Percentiles rank a stretch among this genome's conserved stretches.
phyloP scores from a whole-genome alignment of 805 yeast genomes.

The Saccharomycopsis amapae region DNA sequence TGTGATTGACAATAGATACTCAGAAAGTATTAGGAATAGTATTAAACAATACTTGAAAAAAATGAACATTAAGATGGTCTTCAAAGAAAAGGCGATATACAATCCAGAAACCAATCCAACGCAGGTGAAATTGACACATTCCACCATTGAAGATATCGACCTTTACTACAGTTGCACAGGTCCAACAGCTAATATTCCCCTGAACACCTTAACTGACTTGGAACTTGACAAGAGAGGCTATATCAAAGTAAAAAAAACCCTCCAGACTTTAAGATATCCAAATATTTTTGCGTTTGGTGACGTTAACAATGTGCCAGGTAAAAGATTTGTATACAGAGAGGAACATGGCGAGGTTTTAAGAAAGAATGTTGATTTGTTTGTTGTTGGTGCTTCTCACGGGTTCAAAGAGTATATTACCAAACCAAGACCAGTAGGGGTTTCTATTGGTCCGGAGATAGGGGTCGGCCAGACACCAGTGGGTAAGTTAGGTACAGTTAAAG shows the following conservation, averaged over 20 bases:
- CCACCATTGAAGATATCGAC: slow-evolving; percentile 17
- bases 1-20: slow-evolving; percentile 10
- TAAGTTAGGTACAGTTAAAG: slow-evolving; percentile 18
- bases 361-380: slow-evolving; percentile 18
- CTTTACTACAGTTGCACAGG: slow-evolving; percentile 10
- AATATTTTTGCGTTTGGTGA: slow-evolving; percentile 27
- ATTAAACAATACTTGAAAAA: slow-evolving; percentile 5
- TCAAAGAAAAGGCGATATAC: slow-evolving; percentile 6
- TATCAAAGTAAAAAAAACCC: slow-evolving; percentile 16
- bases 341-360: slow-evolving; percentile 15
- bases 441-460: slow-evolving; percentile 23
- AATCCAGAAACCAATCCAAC: neutral
- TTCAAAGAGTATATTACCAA: neutral
- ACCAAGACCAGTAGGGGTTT: neutral
- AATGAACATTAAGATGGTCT: slow-evolving; percentile 9
- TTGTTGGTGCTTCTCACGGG: neutral
- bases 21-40: slow-evolving; percentile 6
- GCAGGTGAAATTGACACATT: neutral
- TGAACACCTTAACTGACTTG: slow-evolving; percentile 4
- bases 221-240: slow-evolving; percentile 8
- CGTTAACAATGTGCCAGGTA: slow-evolving; percentile 18
- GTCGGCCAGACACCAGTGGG: slow-evolving; percentile 24
- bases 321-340: slow-evolving; percentile 15
- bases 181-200: slow-evolving; percentile 14
- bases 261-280: slow-evolving; percentile 19